Conservation (phyloP, 805 yeast genomes). For the Lipomyces chichibuensis region DNA sequence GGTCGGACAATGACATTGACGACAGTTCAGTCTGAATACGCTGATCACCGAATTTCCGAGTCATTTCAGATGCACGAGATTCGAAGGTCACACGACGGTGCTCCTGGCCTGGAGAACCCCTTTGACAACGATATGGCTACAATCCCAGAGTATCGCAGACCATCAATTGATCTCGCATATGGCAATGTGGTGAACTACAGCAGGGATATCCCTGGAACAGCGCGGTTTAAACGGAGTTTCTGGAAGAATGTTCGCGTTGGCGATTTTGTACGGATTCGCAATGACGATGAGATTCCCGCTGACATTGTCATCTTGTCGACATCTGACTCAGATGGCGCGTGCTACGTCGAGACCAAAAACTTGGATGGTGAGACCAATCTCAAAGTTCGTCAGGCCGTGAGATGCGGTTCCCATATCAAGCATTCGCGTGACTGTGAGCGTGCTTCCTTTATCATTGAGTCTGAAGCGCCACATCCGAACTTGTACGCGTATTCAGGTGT, state of each 20-base stretch:
- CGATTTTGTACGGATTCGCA: conserved; percentile 66
- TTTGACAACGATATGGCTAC: neutral
- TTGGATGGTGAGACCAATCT: conserved; percentile 78
- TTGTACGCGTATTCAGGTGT: conserved; percentile 71
- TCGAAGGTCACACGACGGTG: conserved; percentile 10
- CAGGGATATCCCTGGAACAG: conserved; percentile 42
- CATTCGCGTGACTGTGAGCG: conserved; percentile 63
- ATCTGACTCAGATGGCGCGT: conserved; percentile 69
- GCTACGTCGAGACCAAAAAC: conserved; percentile 70
- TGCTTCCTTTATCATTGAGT: conserved; percentile 62
- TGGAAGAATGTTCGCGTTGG: conserved; percentile 82
- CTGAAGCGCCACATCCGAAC: conserved; percentile 71
- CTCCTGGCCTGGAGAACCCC: conserved; percentile 17
- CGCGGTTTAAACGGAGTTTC: conserved; percentile 53
- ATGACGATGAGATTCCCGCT: conserved; percentile 78
- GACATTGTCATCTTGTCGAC: conserved; percentile 70
- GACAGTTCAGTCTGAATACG: conserved; percentile 10
- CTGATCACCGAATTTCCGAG: conserved; percentile 17
- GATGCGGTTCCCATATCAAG: conserved; percentile 56
- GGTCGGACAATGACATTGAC: conserved; percentile 17
- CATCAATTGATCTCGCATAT: conserved; percentile 30
- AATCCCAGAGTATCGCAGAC: conserved; percentile 18
- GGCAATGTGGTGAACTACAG: conserved; percentile 43
- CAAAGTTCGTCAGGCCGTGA: conserved; percentile 59
- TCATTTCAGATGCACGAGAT: conserved; percentile 35